These are phyloP conservation scores for Bipolaris gigantea DNA, from an alignment of 2,329 filamentous ascomycete species.

Conservation along the genomic window DNA sequence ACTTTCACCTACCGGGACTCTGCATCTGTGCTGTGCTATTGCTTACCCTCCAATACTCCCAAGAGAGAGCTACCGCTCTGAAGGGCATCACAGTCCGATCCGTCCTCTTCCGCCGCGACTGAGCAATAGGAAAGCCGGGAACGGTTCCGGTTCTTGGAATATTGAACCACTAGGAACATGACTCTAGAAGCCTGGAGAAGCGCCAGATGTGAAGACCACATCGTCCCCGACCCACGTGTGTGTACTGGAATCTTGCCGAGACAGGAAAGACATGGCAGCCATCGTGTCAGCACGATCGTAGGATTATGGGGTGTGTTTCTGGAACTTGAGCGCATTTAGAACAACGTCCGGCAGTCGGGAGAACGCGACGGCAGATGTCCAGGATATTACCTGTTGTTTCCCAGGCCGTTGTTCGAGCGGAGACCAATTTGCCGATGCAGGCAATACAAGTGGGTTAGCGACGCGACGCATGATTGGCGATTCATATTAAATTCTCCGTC, in stretches of 20 bases:
- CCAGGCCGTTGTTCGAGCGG: constrained; percentile 9
- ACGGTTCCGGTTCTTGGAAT: background rate
- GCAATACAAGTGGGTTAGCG: background rate
- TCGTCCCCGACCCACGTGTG: background rate
- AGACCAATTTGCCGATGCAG: constrained; percentile 5
- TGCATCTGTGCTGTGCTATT: no score
- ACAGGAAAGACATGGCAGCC: no score
- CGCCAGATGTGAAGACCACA: background rate
- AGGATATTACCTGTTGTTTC: constrained; percentile 5
- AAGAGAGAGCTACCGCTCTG: background rate
- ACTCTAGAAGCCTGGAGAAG: background rate
- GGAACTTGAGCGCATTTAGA: background rate
- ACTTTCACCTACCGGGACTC: no score
- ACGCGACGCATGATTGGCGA: constrained; percentile 1
- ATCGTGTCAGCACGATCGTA: background rate
- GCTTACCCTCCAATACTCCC: background rate
- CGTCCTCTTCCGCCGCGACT: background rate
- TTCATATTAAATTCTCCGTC: constrained; percentile 5
- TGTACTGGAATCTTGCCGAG: background rate
- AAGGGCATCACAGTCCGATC: background rate
- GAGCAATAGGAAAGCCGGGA: background rate
- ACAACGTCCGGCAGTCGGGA: background rate
- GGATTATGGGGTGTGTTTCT: background rate
- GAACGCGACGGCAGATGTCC: constrained; percentile 4
- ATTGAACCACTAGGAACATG: background rate